Percentiles rank a stretch among this genome's conserved stretches.
Evolutionary conservation across 179 eudicot species (phyloP).

Genomic region (Beta lomatogona): DNA sequence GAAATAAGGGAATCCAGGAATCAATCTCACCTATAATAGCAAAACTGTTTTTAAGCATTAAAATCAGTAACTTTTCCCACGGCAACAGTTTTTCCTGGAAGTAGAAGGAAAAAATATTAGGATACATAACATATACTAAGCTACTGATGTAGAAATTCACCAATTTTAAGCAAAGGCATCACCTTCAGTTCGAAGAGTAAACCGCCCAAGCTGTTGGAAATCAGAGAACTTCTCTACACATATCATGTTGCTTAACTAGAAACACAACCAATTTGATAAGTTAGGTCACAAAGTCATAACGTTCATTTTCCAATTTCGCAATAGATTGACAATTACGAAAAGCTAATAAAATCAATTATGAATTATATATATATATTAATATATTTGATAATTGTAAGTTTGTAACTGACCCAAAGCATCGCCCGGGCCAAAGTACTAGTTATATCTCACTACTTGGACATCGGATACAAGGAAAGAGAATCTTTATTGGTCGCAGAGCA

Average conservation of each 20-base stretch:
- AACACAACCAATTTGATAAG: conserved; percentile 4
- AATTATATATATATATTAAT: too few species aligned
- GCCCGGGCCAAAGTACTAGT: background rate
- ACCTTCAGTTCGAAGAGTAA: conserved; percentile 99
- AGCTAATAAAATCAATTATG: too few species aligned
- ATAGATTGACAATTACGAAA: too few species aligned
- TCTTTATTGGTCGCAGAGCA: background rate
- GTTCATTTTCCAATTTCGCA: too few species aligned
- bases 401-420: too few species aligned
- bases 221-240: conserved; percentile 86
- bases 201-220: conserved; percentile 85
- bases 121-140: background rate
- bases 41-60: conserved; percentile 39
- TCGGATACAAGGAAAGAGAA: background rate
- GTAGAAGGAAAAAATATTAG: background rate
- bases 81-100: conserved; percentile 87
- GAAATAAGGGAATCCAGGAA: background rate
- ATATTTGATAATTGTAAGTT: too few species aligned
- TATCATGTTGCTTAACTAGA: conserved; percentile 68
- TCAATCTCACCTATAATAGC: conserved; percentile 32
- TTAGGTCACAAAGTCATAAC: background rate
- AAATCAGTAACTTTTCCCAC: conserved; percentile 71
- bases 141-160: conserved; percentile 3
- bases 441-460: background rate
- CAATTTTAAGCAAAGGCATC: conserved; percentile 12